Conservation (phyloP, 352 stramenopile species). For the Phytophthora crassamura region DNA sequence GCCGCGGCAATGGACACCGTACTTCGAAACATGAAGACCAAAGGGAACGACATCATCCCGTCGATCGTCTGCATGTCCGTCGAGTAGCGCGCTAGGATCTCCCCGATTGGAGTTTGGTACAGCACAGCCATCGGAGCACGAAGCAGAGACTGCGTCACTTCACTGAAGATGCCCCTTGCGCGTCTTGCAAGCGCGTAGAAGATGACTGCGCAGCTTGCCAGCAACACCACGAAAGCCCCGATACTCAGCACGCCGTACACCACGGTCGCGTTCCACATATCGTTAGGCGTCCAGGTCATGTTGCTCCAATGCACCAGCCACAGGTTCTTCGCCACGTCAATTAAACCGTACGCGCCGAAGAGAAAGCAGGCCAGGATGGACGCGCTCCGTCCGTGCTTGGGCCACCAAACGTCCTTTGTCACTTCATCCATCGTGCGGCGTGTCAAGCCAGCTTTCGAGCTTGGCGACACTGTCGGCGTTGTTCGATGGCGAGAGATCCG, state of each 20-base stretch:
- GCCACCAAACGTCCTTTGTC: constrained; percentile 36
- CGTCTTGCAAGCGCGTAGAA: constrained; percentile 37
- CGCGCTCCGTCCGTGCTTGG: constrained; percentile 10
- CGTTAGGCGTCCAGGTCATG: constrained; percentile 19
- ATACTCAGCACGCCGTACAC: constrained; percentile 42
- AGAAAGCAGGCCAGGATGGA: constrained; percentile 18
- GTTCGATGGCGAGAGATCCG: constrained; percentile 18
- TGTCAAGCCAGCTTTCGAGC: constrained; percentile 19
- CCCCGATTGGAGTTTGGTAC: constrained; percentile 47
- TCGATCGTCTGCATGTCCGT: constrained; percentile 47
- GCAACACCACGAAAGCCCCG: constrained; percentile 32
- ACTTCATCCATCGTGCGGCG: constrained; percentile 26
- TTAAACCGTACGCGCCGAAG: constrained; percentile 33
- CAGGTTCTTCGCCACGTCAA: constrained; percentile 44
- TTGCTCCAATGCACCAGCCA: constrained; percentile 52
- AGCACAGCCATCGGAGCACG: constrained; percentile 43
- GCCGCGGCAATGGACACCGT: constrained; percentile 36
- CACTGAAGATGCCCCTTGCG: constrained; percentile 36
- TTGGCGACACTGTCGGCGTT: constrained; percentile 2
- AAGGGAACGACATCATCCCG: constrained; percentile 36
- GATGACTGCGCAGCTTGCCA: constrained; percentile 35
- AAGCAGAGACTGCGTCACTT: constrained; percentile 40
- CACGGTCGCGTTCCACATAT: constrained; percentile 39
- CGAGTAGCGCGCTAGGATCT: constrained; percentile 45
- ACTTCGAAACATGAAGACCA: constrained; percentile 41